Conservation (phyloP, 805 yeast species). For the Maudiozyma turicensis region DNA sequence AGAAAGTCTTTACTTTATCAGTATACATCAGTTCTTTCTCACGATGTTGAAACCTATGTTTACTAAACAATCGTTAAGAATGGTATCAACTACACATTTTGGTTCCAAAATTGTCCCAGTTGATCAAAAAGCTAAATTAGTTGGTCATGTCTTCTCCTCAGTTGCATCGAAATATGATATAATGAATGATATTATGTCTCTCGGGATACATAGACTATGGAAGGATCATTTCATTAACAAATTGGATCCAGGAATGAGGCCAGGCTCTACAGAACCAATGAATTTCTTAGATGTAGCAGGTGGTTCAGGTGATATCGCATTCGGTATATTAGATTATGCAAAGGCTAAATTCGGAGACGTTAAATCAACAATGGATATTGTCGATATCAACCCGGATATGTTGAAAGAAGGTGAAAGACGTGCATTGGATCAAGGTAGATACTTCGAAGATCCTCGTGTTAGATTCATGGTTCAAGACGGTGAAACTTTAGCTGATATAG, state of each 20-base stretch:
- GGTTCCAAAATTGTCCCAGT: conserved; percentile 78
- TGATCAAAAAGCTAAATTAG: conserved; percentile 72
- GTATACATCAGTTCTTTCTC: too few species aligned
- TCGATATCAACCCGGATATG: conserved; percentile 96
- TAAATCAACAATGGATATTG: conserved; percentile 74
- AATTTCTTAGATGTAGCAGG: conserved; percentile 95
- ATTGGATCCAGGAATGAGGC: conserved; percentile 88
- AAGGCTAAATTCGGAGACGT: conserved; percentile 64
- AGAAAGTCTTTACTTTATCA: background rate
- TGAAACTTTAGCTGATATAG: conserved; percentile 73
- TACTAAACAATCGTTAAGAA: conserved; percentile 1
- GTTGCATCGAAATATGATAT: conserved; percentile 92
- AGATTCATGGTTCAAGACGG: conserved; percentile 86
- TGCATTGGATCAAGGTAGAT: conserved; percentile 49
- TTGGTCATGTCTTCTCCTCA: conserved; percentile 81
- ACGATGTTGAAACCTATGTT: conserved; percentile 1
- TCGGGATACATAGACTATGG: conserved; percentile 94
- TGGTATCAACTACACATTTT: conserved; percentile 57
- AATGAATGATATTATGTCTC: conserved; percentile 97
- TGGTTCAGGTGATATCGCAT: conserved; percentile 97
- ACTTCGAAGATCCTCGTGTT: conserved; percentile 46
- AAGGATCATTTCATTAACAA: conserved; percentile 80
- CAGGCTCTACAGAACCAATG: conserved; percentile 68
- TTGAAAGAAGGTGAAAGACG: conserved; percentile 83
- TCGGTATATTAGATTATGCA: conserved; percentile 89